These are phyloP conservation scores for Hyphopichia buzzinii DNA, from an alignment of 1,139 yeast species.

Conservation along the genomic window DNA sequence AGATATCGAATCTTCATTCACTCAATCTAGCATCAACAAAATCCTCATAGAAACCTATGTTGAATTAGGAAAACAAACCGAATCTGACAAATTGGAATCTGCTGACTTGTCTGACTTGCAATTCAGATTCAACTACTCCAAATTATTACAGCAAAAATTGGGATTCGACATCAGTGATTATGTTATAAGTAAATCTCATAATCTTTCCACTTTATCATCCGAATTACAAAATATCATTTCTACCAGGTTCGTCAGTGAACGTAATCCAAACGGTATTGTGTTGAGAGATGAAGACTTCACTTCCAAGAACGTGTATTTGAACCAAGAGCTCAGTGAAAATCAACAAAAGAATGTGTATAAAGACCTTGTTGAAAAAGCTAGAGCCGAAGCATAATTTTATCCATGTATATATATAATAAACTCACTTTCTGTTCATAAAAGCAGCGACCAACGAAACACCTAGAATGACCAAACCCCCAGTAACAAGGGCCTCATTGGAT, in stretches of 20 bases:
- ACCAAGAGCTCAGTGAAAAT: constrained; percentile 31
- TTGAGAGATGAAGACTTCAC: constrained; percentile 41
- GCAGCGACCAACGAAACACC: constrained; percentile 61
- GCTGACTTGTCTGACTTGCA: constrained; percentile 44
- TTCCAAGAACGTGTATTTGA: constrained; percentile 51
- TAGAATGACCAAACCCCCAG: constrained; percentile 61
- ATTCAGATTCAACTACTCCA: constrained; percentile 58
- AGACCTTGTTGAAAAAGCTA: constrained; percentile 33
- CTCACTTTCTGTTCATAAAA: constrained; percentile 41
- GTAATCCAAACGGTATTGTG: constrained; percentile 68
- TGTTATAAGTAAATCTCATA: constrained; percentile 49
- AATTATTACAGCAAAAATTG: constrained; percentile 55
- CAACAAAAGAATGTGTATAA: constrained; percentile 30
- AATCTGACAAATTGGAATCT: constrained; percentile 13
- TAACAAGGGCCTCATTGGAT: constrained; percentile 59
- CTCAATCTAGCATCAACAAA: constrained; percentile 20
- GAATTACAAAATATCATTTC: constrained; percentile 46
- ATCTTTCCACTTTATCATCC: constrained; percentile 42
- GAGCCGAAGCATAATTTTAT: constrained; percentile 9
- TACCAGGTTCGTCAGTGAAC: constrained; percentile 55
- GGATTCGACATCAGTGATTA: constrained; percentile 70
- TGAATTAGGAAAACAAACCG: constrained; percentile 16
- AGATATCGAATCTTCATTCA: constrained; percentile 31
- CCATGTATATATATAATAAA: background rate
- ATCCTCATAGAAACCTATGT: constrained; percentile 27